Percentiles rank a stretch among this genome's conserved stretches.
Conservation (phyloP, 345 rosid genomes). For the Salix purpurea region DNA sequence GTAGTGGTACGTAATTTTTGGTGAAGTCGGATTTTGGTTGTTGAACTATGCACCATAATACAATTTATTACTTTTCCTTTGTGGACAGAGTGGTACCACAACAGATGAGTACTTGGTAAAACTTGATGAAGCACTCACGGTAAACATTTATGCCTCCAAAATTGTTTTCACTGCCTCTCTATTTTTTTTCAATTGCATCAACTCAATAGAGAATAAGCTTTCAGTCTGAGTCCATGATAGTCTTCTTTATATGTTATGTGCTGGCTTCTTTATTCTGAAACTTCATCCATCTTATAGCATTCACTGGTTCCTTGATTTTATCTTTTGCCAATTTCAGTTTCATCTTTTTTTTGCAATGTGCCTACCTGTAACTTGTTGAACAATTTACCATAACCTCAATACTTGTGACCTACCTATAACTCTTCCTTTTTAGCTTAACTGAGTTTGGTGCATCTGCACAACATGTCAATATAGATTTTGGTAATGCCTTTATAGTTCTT, state of each 20-base stretch:
- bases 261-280: background rate
- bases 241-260: background rate
- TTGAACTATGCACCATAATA: background rate
- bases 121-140: constrained; percentile 89
- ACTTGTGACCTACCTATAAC: background rate
- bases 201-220: background rate
- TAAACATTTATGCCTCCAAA: constrained; percentile 18
- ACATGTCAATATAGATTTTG: background rate
- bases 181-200: background rate
- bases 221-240: too few relatives aligned
- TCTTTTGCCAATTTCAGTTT: background rate
- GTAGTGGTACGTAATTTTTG: constrained; percentile 47
- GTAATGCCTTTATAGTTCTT: background rate
- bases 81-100: constrained; percentile 66
- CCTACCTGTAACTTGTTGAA: background rate
- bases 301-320: too few relatives aligned
- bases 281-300: background rate
- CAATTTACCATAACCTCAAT: background rate
- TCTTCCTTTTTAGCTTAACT: background rate
- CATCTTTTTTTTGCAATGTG: background rate
- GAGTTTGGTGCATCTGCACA: background rate
- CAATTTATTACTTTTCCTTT: constrained; percentile 7
- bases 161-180: constrained; percentile 2
- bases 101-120: constrained; percentile 65
- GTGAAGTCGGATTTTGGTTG: too few relatives aligned